Conservation (phyloP, 2,329 filamentous ascomycete species). For the Arachnopeziza araneosa region DNA sequence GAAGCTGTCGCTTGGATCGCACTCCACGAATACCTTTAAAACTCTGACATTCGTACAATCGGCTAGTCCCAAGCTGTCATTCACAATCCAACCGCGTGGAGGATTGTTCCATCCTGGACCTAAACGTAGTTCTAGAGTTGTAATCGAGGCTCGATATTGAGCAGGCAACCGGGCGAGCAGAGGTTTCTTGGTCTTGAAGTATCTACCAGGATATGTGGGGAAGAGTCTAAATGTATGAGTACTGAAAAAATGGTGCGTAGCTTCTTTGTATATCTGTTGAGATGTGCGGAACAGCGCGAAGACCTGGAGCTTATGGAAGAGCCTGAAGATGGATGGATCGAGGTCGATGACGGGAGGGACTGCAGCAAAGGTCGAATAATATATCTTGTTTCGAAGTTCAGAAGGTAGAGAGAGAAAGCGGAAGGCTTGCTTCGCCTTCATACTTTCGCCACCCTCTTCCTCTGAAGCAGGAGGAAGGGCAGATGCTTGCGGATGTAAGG, state of each 20-base stretch:
- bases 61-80: constrained; percentile 54
- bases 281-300: constrained; percentile 58
- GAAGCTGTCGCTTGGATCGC: constrained; percentile 61
- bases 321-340: constrained; percentile 58
- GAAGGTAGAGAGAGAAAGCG: constrained; percentile 62
- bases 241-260: constrained; percentile 61
- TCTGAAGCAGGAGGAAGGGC: constrained; percentile 21
- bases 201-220: constrained; percentile 55
- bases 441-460: constrained; percentile 12
- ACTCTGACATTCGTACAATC: constrained; percentile 55
- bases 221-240: constrained; percentile 60
- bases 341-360: constrained; percentile 56
- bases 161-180: constrained; percentile 61
- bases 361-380: constrained; percentile 55
- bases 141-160: constrained; percentile 54
- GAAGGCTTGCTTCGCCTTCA: constrained; percentile 40
- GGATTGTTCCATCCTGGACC: constrained; percentile 69
- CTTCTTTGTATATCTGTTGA: constrained; percentile 56
- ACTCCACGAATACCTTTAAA: constrained; percentile 64
- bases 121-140: constrained; percentile 61
- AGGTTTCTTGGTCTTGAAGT: constrained; percentile 69
- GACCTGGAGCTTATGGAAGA: constrained; percentile 46
- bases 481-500: constrained; percentile 8
- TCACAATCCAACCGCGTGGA: constrained; percentile 65
- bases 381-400: constrained; percentile 66